A percentile compares a stretch with the other conserved stretches of the same genome.
Conservation (phyloP, 495 filamentous ascomycete species). For the Aspergillus biplanus region DNA sequence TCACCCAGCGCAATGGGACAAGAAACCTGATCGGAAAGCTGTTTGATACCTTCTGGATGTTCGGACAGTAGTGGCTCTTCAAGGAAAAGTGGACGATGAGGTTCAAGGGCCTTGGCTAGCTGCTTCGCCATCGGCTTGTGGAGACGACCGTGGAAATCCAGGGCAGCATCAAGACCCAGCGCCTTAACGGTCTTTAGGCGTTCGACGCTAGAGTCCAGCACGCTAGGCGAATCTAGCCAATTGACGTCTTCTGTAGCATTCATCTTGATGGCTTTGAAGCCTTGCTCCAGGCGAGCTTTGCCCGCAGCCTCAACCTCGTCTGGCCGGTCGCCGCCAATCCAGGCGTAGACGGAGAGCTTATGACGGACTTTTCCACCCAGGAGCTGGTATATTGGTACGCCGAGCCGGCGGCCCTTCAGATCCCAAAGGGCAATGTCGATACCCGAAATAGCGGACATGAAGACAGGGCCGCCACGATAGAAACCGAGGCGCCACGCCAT, state of each 20-base stretch:
- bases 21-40: constrained; percentile 61
- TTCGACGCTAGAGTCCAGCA: constrained; percentile 67
- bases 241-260: constrained; percentile 79
- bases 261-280: constrained; percentile 78
- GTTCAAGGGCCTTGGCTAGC: constrained; percentile 70
- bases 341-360: constrained; percentile 74
- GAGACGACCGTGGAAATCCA: constrained; percentile 80
- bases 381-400: constrained; percentile 71
- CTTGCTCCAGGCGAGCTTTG: constrained; percentile 67
- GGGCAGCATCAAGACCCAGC: constrained; percentile 69
- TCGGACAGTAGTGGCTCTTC: constrained; percentile 78
- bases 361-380: constrained; percentile 75
- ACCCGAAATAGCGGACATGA: constrained; percentile 77
- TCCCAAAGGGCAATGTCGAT: constrained; percentile 85
- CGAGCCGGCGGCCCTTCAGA: constrained; percentile 62
- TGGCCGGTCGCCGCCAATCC: constrained; percentile 85
- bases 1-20: constrained; percentile 78
- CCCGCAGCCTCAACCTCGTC: constrained; percentile 65
- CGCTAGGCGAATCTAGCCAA: constrained; percentile 75
- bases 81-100: constrained; percentile 75
- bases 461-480: constrained; percentile 78
- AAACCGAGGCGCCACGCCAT: constrained; percentile 69
- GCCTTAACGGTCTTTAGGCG: constrained; percentile 70
- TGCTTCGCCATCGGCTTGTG: constrained; percentile 86
- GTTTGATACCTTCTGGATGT: constrained; percentile 70